Evolutionary conservation across 73 alveolate genomes (phyloP).

Genomic region (Paramecium primaurelia): DNA sequence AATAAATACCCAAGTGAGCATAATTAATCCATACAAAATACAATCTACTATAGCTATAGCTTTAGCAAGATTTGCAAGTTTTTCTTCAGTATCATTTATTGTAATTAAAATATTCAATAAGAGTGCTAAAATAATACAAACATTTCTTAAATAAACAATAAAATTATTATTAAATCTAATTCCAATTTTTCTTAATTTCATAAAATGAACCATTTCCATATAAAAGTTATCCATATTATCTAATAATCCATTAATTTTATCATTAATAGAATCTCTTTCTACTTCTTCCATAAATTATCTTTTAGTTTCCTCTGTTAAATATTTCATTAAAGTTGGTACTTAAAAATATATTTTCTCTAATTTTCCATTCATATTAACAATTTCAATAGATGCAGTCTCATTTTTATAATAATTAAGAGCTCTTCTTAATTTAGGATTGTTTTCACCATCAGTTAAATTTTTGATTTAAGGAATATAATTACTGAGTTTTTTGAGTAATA

Average conservation of each 20-base stretch:
- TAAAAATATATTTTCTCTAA: slow-evolving; percentile 39
- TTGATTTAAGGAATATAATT: background rate
- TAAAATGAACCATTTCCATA: slow-evolving; percentile 54
- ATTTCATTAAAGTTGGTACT: background rate
- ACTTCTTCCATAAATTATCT: background rate
- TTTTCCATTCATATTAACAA: slow-evolving; percentile 43
- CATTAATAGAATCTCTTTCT: slow-evolving; percentile 41
- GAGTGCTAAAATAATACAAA: slow-evolving; percentile 1
- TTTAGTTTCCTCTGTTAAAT: slow-evolving; percentile 43
- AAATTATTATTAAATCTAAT: background rate
- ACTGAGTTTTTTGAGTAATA: background rate
- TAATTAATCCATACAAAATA: background rate
- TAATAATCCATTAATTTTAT: slow-evolving; percentile 20
- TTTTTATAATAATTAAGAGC: slow-evolving; percentile 16
- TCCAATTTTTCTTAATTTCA: slow-evolving; percentile 12
- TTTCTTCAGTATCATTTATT: background rate
- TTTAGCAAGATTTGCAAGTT: background rate
- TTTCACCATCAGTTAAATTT: background rate
- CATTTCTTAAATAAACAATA: background rate
- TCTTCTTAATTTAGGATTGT: background rate
- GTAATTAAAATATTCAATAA: background rate
- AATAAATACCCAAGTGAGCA: background rate
- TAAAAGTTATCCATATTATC: slow-evolving; percentile 37
- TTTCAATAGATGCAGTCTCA: slow-evolving; percentile 38
- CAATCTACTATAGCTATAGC: background rate